phyloP scores from a whole-genome alignment of 768 basidiomycete genomes.

The Termitomyces titanicus region DNA sequence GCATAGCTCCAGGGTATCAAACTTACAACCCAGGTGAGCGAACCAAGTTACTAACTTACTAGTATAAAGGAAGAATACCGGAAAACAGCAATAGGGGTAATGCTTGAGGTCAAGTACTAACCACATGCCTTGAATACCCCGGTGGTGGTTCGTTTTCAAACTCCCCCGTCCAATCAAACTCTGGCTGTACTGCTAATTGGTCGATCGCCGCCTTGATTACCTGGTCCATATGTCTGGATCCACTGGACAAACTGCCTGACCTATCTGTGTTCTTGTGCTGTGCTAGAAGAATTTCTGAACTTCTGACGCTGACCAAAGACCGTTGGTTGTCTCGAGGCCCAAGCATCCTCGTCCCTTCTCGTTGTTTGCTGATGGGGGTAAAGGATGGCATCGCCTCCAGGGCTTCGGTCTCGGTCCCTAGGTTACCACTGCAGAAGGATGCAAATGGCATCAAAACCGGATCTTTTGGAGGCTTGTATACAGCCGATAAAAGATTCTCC shows the following conservation, averaged over 20 bases:
- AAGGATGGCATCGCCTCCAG: neutral
- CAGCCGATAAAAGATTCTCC: neutral
- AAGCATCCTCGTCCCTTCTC: neutral
- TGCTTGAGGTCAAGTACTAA: neutral
- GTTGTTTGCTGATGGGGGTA: neutral
- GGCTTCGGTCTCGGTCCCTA: neutral
- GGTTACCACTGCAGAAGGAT: neutral
- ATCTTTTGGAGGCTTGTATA: neutral
- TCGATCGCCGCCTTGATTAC: slow-evolving; percentile 10
- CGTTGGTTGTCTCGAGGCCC: neutral
- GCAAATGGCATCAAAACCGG: slow-evolving; percentile 1
- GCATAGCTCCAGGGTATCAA: no score
- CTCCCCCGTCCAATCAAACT: slow-evolving; percentile 5
- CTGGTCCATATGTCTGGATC: neutral
- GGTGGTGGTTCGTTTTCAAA: slow-evolving; percentile 13
- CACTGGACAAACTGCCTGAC: neutral
- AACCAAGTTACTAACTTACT: no score
- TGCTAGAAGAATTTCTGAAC: neutral
- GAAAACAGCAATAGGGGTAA: neutral
- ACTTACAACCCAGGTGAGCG: no score
- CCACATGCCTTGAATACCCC: slow-evolving; percentile 5
- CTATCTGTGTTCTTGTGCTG: neutral
- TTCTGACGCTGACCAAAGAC: neutral
- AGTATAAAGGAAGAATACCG: no score
- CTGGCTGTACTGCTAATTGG: slow-evolving; percentile 3